phyloP scores from a whole-genome alignment of 1,284 basidiomycete genomes.

The Athelia sp. region DNA sequence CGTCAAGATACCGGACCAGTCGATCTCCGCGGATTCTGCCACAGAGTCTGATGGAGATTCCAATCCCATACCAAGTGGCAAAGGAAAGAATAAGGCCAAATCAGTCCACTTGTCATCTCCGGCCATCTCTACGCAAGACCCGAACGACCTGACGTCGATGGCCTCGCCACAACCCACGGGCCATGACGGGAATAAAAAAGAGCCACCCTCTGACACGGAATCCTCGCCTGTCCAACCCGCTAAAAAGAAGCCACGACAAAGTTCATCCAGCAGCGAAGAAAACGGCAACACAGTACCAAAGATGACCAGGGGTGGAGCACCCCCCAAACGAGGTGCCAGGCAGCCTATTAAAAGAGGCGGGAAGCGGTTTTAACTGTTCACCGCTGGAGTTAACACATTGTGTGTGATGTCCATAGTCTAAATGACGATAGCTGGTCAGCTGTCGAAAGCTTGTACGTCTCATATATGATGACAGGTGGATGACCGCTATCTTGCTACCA shows the following conservation, averaged over 20 bases:
- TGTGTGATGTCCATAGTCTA: too few species aligned
- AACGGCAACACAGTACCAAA: slow-evolving; percentile 33
- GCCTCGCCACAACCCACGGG: slow-evolving; percentile 9
- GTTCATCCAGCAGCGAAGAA: slow-evolving; percentile 44
- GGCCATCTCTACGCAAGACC: neutral
- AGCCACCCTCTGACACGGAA: slow-evolving; percentile 34
- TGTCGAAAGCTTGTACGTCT: neutral
- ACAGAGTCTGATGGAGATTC: neutral
- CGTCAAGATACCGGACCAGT: neutral
- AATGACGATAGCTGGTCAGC: too few species aligned
- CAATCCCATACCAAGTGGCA: neutral
- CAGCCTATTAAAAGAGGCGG: slow-evolving; percentile 72
- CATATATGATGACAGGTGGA: too few species aligned
- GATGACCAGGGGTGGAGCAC: slow-evolving; percentile 25
- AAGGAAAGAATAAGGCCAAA: neutral
- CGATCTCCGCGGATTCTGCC: neutral
- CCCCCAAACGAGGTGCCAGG: slow-evolving; percentile 45
- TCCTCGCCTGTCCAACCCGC: slow-evolving; percentile 39
- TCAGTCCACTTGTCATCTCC: neutral
- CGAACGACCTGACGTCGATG: slow-evolving; percentile 3
- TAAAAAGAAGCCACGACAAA: slow-evolving; percentile 41
- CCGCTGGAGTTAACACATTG: neutral
- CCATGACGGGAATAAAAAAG: slow-evolving; percentile 14
- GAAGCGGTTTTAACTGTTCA: slow-evolving; percentile 60
- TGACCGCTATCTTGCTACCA: too few species aligned